A percentile compares a stretch with the other conserved stretches of the same genome.
Evolutionary conservation across 164 flowering plant species (phyloP).

Genomic region (Berberis vulgaris): DNA sequence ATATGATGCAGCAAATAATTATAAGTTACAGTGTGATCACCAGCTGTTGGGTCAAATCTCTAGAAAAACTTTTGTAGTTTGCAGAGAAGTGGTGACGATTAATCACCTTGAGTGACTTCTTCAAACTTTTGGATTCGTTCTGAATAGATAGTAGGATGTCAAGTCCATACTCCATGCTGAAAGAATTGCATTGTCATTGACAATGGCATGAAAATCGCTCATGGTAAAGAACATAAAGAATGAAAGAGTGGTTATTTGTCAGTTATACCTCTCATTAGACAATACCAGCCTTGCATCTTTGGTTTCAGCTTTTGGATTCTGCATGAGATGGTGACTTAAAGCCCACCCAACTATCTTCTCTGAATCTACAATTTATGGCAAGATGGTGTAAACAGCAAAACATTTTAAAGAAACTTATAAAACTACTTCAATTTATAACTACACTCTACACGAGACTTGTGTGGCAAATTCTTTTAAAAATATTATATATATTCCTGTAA

Average conservation of each 20-base stretch:
- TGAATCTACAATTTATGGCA: conserved; percentile 39
- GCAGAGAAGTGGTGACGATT: no score
- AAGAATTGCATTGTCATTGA: conserved; percentile 14
- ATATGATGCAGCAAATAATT: no score
- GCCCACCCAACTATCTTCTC: conserved; percentile 59
- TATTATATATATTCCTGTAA: no score
- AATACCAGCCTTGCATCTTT: conserved; percentile 38
- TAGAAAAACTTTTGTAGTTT: no score
- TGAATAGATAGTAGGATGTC: conserved; percentile 53
- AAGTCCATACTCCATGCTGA: conserved; percentile 69
- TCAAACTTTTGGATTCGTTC: conserved; percentile 68
- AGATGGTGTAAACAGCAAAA: not conserved
- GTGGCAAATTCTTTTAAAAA: no score
- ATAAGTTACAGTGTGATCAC: no score
- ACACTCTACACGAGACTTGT: no score
- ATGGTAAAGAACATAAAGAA: not conserved
- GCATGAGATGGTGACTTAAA: no score
- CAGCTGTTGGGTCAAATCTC: no score
- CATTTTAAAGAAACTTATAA: no score
- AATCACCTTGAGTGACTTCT: conserved; percentile 75
- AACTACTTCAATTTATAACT: no score
- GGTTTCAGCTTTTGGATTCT: conserved; percentile 21
- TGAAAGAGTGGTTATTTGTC: not conserved
- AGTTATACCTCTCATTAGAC: conserved; percentile 49
- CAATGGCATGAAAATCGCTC: conserved; percentile 4